These are phyloP conservation scores for Dioscorea cayenensis DNA, from an alignment of 116 monocot species.

Conservation along the genomic window DNA sequence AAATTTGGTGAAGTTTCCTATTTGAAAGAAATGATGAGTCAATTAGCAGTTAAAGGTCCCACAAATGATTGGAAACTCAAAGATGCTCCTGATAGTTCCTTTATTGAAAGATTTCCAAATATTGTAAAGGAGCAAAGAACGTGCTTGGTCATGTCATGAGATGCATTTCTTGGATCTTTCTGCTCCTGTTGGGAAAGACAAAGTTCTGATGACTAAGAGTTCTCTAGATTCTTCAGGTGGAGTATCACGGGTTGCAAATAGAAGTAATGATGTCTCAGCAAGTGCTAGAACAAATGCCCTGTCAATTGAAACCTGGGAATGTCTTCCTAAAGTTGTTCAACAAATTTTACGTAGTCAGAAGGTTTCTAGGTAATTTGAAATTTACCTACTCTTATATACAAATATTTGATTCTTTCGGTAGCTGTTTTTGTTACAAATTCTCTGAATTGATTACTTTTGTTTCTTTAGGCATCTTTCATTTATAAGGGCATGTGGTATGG, in stretches of 20 bases:
- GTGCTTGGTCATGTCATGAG: slow-evolving; percentile 46
- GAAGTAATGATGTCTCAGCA: slow-evolving; percentile 2
- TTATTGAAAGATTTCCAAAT: slow-evolving; percentile 48
- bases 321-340: slow-evolving; percentile 40
- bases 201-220: slow-evolving; percentile 10
- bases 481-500: too few relatives aligned
- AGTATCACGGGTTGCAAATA: slow-evolving; percentile 12
- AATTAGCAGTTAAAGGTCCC: slow-evolving; percentile 47
- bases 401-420: background rate
- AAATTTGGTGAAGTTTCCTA: background rate
- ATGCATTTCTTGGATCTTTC: slow-evolving; percentile 29
- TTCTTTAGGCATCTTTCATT: background rate
- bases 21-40: slow-evolving; percentile 13
- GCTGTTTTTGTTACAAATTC: too few relatives aligned
- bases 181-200: slow-evolving; percentile 9
- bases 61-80: slow-evolving; percentile 67
- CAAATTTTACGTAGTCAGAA: slow-evolving; percentile 45
- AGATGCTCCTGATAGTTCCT: slow-evolving; percentile 43
- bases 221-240: slow-evolving; percentile 14
- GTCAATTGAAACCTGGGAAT: slow-evolving; percentile 27
- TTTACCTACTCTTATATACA: background rate
- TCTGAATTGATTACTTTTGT: background rate
- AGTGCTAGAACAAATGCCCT: slow-evolving; percentile 5
- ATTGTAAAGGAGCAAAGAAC: slow-evolving; percentile 56
- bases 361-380: slow-evolving; percentile 55